Evolutionary conservation across 1,284 basidiomycete species (phyloP).

Genomic region (Gomphus bonarii): DNA sequence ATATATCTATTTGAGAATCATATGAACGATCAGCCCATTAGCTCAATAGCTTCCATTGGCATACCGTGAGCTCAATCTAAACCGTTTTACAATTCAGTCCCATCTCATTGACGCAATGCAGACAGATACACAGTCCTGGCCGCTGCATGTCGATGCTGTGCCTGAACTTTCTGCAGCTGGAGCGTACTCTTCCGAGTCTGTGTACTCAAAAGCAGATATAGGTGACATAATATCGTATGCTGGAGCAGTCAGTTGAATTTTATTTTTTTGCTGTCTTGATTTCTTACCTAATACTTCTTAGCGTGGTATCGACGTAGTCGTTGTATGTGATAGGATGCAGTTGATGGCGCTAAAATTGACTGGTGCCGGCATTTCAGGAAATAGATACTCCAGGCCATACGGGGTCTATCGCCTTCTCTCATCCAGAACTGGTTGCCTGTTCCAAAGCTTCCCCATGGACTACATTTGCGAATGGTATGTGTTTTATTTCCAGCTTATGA

Average conservation of each 20-base stretch:
- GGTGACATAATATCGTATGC: constrained; percentile 61
- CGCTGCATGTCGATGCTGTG: constrained; percentile 53
- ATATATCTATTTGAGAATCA: constrained; percentile 11
- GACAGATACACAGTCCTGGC: constrained; percentile 63
- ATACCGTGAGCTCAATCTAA: constrained; percentile 37
- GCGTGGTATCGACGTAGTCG: constrained; percentile 74
- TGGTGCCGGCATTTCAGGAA: constrained; percentile 25
- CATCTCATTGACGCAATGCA: background rate
- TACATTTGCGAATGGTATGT: constrained; percentile 45
- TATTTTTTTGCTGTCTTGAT: background rate
- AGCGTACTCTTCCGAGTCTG: constrained; percentile 50
- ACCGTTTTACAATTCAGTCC: constrained; percentile 21
- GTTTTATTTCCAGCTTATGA: background rate
- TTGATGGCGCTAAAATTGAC: background rate
- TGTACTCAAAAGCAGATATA: constrained; percentile 57
- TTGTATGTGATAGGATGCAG: constrained; percentile 23
- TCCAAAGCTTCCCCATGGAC: constrained; percentile 52
- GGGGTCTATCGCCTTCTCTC: constrained; percentile 48
- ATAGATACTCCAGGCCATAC: constrained; percentile 81
- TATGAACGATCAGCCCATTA: constrained; percentile 16
- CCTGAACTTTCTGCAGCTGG: constrained; percentile 53
- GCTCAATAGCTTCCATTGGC: constrained; percentile 75
- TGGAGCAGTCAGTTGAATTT: constrained; percentile 40
- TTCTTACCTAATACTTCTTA: constrained; percentile 18
- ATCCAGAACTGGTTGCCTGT: constrained; percentile 72